Evolutionary conservation across 2,329 filamentous ascomycete genomes (phyloP), one percentile per base, ranked within the genome.

Genomic region (Alternaria longipes): DNA sequence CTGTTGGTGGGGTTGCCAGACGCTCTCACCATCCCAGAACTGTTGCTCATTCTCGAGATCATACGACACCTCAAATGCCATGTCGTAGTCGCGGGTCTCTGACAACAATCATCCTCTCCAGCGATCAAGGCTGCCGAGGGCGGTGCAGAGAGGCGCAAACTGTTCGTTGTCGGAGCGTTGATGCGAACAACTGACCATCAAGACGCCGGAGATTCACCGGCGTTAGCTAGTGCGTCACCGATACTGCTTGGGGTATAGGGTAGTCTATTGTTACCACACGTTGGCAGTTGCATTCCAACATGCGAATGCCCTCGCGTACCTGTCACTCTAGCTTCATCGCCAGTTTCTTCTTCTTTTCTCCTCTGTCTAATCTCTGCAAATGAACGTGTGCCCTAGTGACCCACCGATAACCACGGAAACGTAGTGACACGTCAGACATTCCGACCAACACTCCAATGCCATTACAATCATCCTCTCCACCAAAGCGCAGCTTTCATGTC

Each of bases 11-110:
- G 71, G 69, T 71, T 54, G 75, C 32, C 79, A 50, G 62, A 53
- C 62, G 26, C 44, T 76, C 86, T 78, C 79, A 97, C 94, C 91
- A 81, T 89, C 85, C 94, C 93, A 97, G 82, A 97, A 93, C 81
- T 94, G 90, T 79, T 93, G 87, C 82, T 93, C 92, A 79, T 88
- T 90, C 80, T 94, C 90, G 79, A 92, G 85, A 75, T 84, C 85
- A 79, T 87, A 86, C 72, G 85, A 86, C 74, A 86, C 86, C 80
- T 93, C 90, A 81, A 88, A 87, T 82, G 91, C 81, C 87, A 90
- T 89, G 68, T 73, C 81, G 74, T 67, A 68, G 73, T 79, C 74
- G 76, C 69, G 68, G 67, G 60, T 58, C 66, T 67, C 65, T 67
- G 68, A 63, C 63, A 70, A 77, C 63, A 78, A 74, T 71, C 77